Evolutionary conservation across 2,329 filamentous ascomycete species (phyloP), one percentile per base, ranked within the genome.

Genomic region (Thielaviopsis cerberus): DNA sequence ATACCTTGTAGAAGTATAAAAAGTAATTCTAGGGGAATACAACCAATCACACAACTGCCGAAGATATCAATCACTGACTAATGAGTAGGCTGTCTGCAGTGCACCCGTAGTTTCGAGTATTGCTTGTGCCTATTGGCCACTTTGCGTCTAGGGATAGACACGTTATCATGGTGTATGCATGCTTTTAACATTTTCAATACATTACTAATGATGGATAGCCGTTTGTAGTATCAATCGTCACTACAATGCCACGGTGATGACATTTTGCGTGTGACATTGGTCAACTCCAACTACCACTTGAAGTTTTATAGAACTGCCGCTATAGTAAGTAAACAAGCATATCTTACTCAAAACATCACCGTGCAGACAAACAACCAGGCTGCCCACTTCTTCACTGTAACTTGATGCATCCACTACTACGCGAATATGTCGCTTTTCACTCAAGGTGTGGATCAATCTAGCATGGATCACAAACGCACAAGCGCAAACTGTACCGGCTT

Each of bases 1-100:
- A 15, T 37, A 37, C 4, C 10, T 13, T 45, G 30, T 22, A 13
- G 8, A 20, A 50, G 23, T 5, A 51, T 45, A n/a, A 8, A 25
- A 8, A 27, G 24, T 15, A 7, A 53, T 8, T 7, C 25, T 15
- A 27, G 4, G 10, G 6, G 7, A 7, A 20, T 1, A 17, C 30
- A 53, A 23, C 50, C 50, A 57, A 57, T 53, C 55, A 57, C 15
- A 52, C n/a, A 57, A 57, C 55, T 53, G 55, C 55, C 55, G 55
- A 53, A 4, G 22, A 15, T 13, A 20, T 52, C 11, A 17, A 10
- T 5, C 13, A 17, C 4, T 11, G 23, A 2, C 6, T 7, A 20
- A 3, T 27, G 11, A 54, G 3, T 15, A 1, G 26, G 8, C 25
- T 15, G 10, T 8, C 8, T 34, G 30, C 30, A 10, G 30, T 34